Evolutionary conservation across 129 eudicot genomes (phyloP).

Genomic region (Tagetes patula): DNA sequence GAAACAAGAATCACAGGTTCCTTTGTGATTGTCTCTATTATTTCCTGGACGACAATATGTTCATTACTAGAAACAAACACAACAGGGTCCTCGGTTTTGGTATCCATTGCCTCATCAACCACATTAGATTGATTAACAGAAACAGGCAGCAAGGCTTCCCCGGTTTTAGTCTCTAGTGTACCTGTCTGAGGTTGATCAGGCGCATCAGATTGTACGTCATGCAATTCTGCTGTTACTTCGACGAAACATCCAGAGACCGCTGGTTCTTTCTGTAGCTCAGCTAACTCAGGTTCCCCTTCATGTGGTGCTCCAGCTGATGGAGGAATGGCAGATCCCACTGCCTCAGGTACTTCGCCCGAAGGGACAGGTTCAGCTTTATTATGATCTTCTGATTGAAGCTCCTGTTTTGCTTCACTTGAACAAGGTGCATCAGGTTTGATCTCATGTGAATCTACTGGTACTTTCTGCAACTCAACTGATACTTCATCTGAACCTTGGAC

Average conservation of each 20-base stretch:
- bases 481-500: slow-evolving; percentile 24
- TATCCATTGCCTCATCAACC: slow-evolving; percentile 16
- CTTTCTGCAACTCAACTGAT: slow-evolving; percentile 26
- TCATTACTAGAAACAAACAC: slow-evolving; percentile 14
- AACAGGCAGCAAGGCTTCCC: slow-evolving; percentile 2
- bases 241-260: slow-evolving; percentile 10
- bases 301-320: slow-evolving; percentile 16
- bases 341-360: not conserved
- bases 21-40: slow-evolving; percentile 15
- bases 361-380: slow-evolving; percentile 3
- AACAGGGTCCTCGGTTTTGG: slow-evolving; percentile 18
- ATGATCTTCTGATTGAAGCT: slow-evolving; percentile 4
- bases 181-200: slow-evolving; percentile 23
- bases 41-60: slow-evolving; percentile 4
- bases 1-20: slow-evolving; percentile 21
- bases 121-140: slow-evolving; percentile 14
- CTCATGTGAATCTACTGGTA: slow-evolving; percentile 8
- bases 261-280: slow-evolving; percentile 6
- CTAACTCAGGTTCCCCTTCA: not conserved
- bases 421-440: slow-evolving; percentile 4
- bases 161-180: slow-evolving; percentile 15
- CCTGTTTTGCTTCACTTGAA: slow-evolving; percentile 22
- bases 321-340: not conserved
- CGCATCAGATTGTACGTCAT: not conserved
- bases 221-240: slow-evolving; percentile 19